Conservation (phyloP, 1,284 basidiomycete species). For the Phlebopus sp. region DNA sequence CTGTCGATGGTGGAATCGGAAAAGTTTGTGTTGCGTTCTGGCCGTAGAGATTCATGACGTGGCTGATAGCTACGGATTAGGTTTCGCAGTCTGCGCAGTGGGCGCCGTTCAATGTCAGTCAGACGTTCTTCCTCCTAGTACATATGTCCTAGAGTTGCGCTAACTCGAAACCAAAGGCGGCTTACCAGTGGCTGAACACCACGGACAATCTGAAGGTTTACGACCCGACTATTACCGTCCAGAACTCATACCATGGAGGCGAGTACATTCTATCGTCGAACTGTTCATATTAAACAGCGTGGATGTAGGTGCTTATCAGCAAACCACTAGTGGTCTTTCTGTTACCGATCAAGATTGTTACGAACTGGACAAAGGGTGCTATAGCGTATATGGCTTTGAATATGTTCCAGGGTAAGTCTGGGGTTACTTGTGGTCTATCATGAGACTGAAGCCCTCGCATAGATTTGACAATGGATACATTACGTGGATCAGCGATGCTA, state of each 20-base stretch:
- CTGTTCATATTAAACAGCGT: constrained; percentile 2
- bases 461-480: constrained; percentile 44
- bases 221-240: constrained; percentile 22
- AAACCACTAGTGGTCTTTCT: constrained; percentile 33
- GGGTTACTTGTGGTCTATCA: neutral
- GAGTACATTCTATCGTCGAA: constrained; percentile 4
- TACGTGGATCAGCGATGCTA: constrained; percentile 45
- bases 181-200: constrained; percentile 29
- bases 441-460: neutral
- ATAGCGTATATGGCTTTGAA: constrained; percentile 35
- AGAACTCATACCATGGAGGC: constrained; percentile 32
- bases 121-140: too few species aligned
- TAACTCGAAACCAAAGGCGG: constrained; percentile 25
- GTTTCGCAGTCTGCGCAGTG: constrained; percentile 37
- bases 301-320: constrained; percentile 28
- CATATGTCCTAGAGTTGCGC: neutral
- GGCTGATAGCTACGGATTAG: constrained; percentile 10
- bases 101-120: constrained; percentile 33
- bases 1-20: constrained; percentile 26
- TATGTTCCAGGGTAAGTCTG: constrained; percentile 27
- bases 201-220: constrained; percentile 27
- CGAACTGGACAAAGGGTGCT: constrained; percentile 26
- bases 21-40: constrained; percentile 21
- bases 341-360: constrained; percentile 32
- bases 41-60: constrained; percentile 6